These are phyloP conservation scores for Alnus glutinosa DNA, from an alignment of 306 rosid genomes.

Conservation along the genomic window DNA sequence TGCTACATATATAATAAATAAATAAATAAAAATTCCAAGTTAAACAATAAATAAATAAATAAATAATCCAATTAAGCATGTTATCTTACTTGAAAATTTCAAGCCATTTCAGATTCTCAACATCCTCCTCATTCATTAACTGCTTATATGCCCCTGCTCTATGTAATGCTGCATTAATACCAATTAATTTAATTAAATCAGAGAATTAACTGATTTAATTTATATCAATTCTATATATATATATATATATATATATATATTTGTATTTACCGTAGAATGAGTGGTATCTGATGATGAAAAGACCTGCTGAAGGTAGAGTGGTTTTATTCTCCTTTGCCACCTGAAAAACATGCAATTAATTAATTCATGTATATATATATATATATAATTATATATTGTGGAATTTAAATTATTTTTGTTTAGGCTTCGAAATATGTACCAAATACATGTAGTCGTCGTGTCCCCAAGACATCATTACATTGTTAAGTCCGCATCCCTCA, in stretches of 20 bases:
- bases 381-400: too few relatives aligned
- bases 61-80: not conserved
- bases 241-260: too few relatives aligned
- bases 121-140: conserved; percentile 75
- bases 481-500: conserved; percentile 70
- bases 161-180: conserved; percentile 60
- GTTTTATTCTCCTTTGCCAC: conserved; percentile 70
- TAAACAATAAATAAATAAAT: not conserved
- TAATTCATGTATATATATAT: too few relatives aligned
- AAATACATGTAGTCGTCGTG: conserved; percentile 90
- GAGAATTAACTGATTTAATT: too few relatives aligned
- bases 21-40: conserved; percentile 7
- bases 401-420: not conserved
- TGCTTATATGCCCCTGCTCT: conserved; percentile 64
- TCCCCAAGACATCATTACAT: conserved; percentile 90
- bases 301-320: conserved; percentile 76
- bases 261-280: conserved; percentile 65
- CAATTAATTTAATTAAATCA: too few relatives aligned
- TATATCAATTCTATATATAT: too few relatives aligned
- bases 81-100: conserved; percentile 62
- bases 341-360: conserved; percentile 31
- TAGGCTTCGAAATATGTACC: conserved; percentile 37
- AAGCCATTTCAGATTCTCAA: conserved; percentile 76
- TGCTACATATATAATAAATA: conserved; percentile 37
- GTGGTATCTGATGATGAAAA: conserved; percentile 84